Conservation (phyloP, 768 basidiomycete genomes). For the Grammothele lineata region DNA sequence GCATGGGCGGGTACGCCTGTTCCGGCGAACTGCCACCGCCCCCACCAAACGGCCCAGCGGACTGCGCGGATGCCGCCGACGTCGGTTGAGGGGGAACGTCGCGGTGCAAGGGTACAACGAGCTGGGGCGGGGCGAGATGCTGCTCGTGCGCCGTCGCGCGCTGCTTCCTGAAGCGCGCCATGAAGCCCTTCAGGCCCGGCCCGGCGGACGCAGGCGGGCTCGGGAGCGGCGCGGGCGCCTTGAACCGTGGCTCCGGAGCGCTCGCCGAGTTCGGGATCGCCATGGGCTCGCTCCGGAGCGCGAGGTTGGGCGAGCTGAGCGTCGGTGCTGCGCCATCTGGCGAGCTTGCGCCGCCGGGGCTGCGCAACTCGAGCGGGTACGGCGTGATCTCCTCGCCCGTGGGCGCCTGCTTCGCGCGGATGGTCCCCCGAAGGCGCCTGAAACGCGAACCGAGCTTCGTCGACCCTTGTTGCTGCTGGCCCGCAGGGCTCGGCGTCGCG, state of each 20-base stretch:
- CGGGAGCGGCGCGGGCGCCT: slow-evolving; percentile 37
- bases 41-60: slow-evolving; percentile 10
- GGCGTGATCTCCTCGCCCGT: slow-evolving; percentile 48
- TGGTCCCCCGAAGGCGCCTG: slow-evolving; percentile 64
- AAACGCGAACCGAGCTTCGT: slow-evolving; percentile 66
- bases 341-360: slow-evolving; percentile 35
- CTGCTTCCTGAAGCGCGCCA: slow-evolving; percentile 64
- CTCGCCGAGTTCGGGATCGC: slow-evolving; percentile 28
- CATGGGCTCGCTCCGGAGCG: slow-evolving; percentile 25
- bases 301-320: slow-evolving; percentile 26
- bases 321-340: neutral
- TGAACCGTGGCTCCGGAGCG: slow-evolving; percentile 53
- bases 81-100: neutral
- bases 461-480: slow-evolving; percentile 15
- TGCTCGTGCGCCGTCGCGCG: slow-evolving; percentile 17
- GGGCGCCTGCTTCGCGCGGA: slow-evolving; percentile 49
- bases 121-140: slow-evolving; percentile 1
- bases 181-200: slow-evolving; percentile 76
- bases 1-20: slow-evolving; percentile 6
- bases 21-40: slow-evolving; percentile 4
- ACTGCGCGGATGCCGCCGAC: slow-evolving; percentile 8
- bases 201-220: slow-evolving; percentile 69
- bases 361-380: slow-evolving; percentile 38
- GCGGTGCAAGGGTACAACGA: neutral
- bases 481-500: slow-evolving; percentile 17